phyloP scores from a whole-genome alignment of 352 stramenopile species.

The Elongisporangium undulatum region DNA sequence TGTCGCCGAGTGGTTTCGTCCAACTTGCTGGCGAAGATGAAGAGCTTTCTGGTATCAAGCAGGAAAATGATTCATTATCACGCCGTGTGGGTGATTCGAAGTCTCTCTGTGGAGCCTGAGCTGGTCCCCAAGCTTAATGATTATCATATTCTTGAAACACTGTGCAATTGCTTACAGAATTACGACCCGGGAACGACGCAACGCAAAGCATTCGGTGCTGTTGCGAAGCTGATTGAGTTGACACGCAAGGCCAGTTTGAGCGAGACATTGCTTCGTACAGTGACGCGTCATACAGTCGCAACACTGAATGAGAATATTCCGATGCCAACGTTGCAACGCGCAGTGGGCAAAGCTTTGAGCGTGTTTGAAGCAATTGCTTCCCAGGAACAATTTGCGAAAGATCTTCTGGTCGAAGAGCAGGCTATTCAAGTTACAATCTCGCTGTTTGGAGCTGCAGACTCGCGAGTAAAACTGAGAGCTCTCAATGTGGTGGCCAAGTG shows the following conservation, averaged over 20 bases:
- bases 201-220: constrained; percentile 35
- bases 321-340: constrained; percentile 22
- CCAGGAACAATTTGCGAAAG: constrained; percentile 16
- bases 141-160: constrained; percentile 38
- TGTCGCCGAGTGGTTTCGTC: constrained; percentile 56
- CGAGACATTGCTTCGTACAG: constrained; percentile 9
- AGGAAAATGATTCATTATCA: constrained; percentile 25
- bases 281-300: constrained; percentile 20
- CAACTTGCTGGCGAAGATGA: constrained; percentile 54
- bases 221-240: constrained; percentile 22
- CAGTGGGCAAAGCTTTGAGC: constrained; percentile 32
- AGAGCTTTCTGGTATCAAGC: constrained; percentile 19
- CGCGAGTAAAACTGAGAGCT: constrained; percentile 39
- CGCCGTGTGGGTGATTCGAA: constrained; percentile 45
- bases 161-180: constrained; percentile 25
- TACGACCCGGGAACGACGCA: constrained; percentile 36
- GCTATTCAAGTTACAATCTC: constrained; percentile 37
- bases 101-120: constrained; percentile 58
- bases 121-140: constrained; percentile 58
- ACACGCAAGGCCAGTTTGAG: constrained; percentile 4
- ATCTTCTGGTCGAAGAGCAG: constrained; percentile 30
- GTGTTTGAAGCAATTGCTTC: constrained; percentile 48
- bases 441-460: constrained; percentile 32
- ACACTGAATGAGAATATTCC: constrained; percentile 30
- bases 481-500: constrained; percentile 37